Percentiles rank a stretch among this genome's conserved stretches.
These are phyloP conservation scores for Wickerhamiella australiensis DNA, from an alignment of 805 yeast species.

Conservation along the genomic window DNA sequence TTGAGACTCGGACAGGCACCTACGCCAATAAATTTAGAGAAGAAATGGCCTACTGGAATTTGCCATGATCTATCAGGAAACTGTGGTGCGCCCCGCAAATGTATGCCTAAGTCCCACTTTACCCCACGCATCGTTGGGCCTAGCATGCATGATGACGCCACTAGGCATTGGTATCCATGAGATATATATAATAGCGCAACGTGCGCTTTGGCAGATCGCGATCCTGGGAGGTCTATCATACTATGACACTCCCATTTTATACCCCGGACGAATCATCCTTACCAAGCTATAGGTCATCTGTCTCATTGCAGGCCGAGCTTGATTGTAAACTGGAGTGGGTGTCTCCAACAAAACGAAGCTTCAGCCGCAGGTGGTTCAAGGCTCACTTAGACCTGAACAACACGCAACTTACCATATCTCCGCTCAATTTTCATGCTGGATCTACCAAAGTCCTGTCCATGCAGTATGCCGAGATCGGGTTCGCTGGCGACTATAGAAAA, in stretches of 20 bases:
- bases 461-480: slow-evolving; percentile 73
- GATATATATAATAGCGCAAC: no score
- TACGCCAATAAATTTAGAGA: no score
- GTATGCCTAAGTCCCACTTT: no score
- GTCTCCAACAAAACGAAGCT: slow-evolving; percentile 63
- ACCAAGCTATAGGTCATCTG: slow-evolving; percentile 58
- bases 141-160: not conserved
- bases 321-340: slow-evolving; percentile 59
- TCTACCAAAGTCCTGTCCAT: slow-evolving; percentile 25
- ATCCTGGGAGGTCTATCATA: no score
- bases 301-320: slow-evolving; percentile 45
- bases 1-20: no score
- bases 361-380: slow-evolving; percentile 56
- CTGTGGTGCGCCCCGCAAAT: no score
- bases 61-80: no score
- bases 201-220: no score
- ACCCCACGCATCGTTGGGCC: not conserved
- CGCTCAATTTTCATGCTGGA: not conserved
- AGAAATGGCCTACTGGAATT: no score
- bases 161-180: not conserved
- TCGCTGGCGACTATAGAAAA: slow-evolving; percentile 75
- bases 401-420: slow-evolving; percentile 52
- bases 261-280: slow-evolving; percentile 23
- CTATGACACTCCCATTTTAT: not conserved
- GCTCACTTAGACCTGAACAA: slow-evolving; percentile 66